A percentile compares a stretch with the other conserved stretches of the same genome.
phyloP scores from a whole-genome alignment of 305 asterid genomes.

The Ilex paraguariensis region DNA sequence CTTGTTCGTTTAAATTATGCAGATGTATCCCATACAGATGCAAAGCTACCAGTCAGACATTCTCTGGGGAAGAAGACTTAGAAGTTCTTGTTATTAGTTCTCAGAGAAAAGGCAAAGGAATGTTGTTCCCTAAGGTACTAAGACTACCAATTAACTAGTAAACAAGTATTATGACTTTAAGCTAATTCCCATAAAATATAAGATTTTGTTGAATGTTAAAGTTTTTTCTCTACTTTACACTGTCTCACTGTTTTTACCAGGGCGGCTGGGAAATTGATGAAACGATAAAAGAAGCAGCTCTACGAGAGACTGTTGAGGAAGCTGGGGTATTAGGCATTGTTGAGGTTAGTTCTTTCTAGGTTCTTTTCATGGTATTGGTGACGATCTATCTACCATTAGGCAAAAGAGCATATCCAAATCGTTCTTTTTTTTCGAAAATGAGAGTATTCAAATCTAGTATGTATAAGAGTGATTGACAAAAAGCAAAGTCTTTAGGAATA shows the following conservation, averaged over 20 bases:
- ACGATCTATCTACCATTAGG: too few relatives aligned
- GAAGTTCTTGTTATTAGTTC: conserved; percentile 88
- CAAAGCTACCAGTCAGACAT: conserved; percentile 24
- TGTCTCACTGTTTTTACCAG: conserved; percentile 14
- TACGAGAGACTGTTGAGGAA: conserved; percentile 84
- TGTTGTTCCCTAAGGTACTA: conserved; percentile 84
- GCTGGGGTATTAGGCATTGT: conserved; percentile 85
- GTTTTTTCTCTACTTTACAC: not conserved
- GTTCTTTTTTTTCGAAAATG: too few relatives aligned
- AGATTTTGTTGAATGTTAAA: too few relatives aligned
- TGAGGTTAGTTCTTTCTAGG: conserved; percentile 43
- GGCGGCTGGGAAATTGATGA: conserved; percentile 96
- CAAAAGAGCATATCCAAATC: too few relatives aligned
- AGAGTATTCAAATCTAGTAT: too few relatives aligned
- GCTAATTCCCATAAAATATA: not conserved
- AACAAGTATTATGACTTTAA: not conserved
- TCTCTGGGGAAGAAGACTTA: conserved; percentile 40
- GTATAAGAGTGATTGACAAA: too few relatives aligned
- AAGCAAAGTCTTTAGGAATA: too few relatives aligned
- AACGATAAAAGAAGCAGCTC: conserved; percentile 57
- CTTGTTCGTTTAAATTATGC: conserved; percentile 16
- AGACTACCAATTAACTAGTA: not conserved
- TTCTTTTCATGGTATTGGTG: not conserved
- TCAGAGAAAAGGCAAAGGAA: conserved; percentile 79
- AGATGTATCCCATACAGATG: conserved; percentile 92